A percentile compares a stretch with the other conserved stretches of the same genome.
Conservation (phyloP, 108 stramenopile genomes). For the Cyclotella cryptica region DNA sequence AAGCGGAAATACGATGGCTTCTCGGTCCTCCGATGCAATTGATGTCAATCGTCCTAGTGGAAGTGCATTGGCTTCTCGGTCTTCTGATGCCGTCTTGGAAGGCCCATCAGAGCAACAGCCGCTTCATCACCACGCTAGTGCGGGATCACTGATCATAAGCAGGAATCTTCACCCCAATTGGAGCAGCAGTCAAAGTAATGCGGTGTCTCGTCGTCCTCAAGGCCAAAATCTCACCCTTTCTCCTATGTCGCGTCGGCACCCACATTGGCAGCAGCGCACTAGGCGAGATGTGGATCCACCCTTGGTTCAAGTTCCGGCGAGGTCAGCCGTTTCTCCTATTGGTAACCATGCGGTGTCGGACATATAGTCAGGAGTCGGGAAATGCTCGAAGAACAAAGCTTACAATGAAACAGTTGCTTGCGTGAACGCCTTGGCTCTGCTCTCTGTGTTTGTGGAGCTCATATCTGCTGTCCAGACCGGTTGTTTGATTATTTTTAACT, state of each 20-base stretch:
- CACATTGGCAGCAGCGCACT: conserved; percentile 13
- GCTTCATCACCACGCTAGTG: conserved; percentile 2
- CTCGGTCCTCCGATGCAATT: conserved; percentile 18
- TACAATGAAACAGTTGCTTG: too few species aligned
- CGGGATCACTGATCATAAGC: conserved; percentile 12
- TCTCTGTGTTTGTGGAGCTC: too few species aligned
- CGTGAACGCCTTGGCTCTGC: too few species aligned
- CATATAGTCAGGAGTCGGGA: not conserved
- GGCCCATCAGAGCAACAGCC: not conserved
- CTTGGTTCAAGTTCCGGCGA: conserved; percentile 1
- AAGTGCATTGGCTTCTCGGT: conserved; percentile 6
- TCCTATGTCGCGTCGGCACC: conserved; percentile 8
- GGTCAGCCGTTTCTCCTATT: not conserved
- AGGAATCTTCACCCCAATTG: conserved; percentile 27
- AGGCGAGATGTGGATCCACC: conserved; percentile 3
- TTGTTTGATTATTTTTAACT: too few species aligned
- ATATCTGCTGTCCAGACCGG: too few species aligned
- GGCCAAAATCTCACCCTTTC: not conserved
- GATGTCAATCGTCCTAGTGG: conserved; percentile 9
- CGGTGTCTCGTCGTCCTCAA: not conserved
- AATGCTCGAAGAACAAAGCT: too few species aligned
- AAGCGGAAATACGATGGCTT: not conserved
- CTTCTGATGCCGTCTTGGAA: not conserved
- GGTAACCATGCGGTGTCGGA: not conserved
- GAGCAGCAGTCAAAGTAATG: not conserved